phyloP scores from a whole-genome alignment of 1,284 basidiomycete genomes.

The Cystobasidium sp. region DNA sequence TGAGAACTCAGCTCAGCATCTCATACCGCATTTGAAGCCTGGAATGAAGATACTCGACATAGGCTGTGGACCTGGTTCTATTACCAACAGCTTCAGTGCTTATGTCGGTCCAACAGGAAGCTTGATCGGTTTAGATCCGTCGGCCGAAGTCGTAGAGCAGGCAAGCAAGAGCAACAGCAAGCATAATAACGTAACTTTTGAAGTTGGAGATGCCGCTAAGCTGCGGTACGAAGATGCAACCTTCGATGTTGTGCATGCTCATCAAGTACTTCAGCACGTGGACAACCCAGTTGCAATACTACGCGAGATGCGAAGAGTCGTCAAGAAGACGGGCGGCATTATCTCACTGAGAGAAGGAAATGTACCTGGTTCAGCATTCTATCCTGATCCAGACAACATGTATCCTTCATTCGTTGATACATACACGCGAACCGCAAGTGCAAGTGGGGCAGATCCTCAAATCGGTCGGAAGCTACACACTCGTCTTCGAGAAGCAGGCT shows the following conservation, averaged over 20 bases:
- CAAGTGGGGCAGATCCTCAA: constrained; percentile 46
- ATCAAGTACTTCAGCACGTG: constrained; percentile 62
- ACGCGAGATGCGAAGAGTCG: constrained; percentile 61
- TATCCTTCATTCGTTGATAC: constrained; percentile 7
- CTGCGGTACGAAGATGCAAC: constrained; percentile 44
- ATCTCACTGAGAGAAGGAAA: constrained; percentile 60
- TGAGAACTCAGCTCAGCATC: constrained; percentile 33
- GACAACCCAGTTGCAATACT: constrained; percentile 58
- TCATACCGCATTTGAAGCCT: constrained; percentile 25
- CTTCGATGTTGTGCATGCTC: constrained; percentile 61
- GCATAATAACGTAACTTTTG: constrained; percentile 43
- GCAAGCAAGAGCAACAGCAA: constrained; percentile 24
- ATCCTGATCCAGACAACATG: constrained; percentile 11
- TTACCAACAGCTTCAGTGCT: constrained; percentile 46
- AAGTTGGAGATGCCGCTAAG: constrained; percentile 40
- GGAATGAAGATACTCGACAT: constrained; percentile 41
- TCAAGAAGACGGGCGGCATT: constrained; percentile 59
- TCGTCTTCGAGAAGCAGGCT: constrained; percentile 41
- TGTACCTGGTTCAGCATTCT: constrained; percentile 44
- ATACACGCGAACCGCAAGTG: constrained; percentile 32
- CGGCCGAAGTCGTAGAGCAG: constrained; percentile 35
- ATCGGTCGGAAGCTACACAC: constrained; percentile 31
- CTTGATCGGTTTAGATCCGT: constrained; percentile 48
- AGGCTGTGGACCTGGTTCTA: constrained; percentile 52
- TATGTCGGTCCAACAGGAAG: constrained; percentile 36